Evolutionary conservation across 179 eudicot genomes (phyloP).

Genomic region (Gypsophila paniculata): DNA sequence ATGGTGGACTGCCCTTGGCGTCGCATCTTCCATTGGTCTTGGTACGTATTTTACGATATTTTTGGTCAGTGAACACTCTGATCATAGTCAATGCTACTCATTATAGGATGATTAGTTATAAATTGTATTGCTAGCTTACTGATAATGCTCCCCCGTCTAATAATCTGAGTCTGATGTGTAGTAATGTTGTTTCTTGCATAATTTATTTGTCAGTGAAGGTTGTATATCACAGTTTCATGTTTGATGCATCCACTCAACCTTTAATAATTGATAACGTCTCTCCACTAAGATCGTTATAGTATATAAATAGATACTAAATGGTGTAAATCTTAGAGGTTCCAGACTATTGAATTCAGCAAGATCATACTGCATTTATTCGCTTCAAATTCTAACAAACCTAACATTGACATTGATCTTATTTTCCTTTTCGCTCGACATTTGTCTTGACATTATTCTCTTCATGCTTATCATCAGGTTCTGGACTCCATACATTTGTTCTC

Average conservation of each 20-base stretch:
- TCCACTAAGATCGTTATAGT: background rate
- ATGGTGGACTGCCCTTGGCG: constrained; percentile 98
- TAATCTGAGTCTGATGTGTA: background rate
- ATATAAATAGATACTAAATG: background rate
- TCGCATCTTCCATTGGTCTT: constrained; percentile 97
- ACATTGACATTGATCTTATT: background rate
- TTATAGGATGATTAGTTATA: background rate
- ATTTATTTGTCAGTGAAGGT: background rate
- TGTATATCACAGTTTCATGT: background rate
- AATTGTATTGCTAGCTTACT: background rate
- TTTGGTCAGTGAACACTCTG: background rate
- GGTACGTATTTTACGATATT: constrained; percentile 44
- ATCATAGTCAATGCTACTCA: background rate
- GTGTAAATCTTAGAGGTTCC: background rate
- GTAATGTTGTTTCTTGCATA: background rate
- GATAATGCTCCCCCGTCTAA: background rate
- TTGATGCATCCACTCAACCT: background rate
- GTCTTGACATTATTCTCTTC: background rate
- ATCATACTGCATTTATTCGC: background rate
- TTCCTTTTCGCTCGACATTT: background rate
- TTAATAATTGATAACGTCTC: background rate
- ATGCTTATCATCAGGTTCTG: constrained; percentile 59
- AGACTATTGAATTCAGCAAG: background rate
- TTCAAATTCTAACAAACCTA: background rate
- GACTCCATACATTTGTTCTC: constrained; percentile 92